Base-by-base conservation (phyloP, 2,329 filamentous ascomycete species). In the Mycosphaerella sp. region DNA sequence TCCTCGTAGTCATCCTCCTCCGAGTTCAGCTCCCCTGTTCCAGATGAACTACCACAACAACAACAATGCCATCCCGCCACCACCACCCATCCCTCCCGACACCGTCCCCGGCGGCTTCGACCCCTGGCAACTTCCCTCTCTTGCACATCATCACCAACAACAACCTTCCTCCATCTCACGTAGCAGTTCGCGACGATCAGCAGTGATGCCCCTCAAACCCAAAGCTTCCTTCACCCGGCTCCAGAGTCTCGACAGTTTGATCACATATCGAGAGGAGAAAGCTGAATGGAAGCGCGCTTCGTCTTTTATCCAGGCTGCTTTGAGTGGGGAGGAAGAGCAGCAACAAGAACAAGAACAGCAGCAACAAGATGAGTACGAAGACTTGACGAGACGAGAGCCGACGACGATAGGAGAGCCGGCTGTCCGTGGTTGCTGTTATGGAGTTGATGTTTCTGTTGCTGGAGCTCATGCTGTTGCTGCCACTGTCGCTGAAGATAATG, bases 221-320 rank as follows among this genome's bases (percentile, higher is more conserved):
- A 61, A 59, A 48, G 43, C 58, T 10, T 65, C 63, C 0, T 60
- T 67, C 45, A 55, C 53, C 5, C 53, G 61, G 11, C 54, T 67
- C 1, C 65, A 64, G 11, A 69, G 66, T 41, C 57, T 69, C 12
- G 67, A 70, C 51, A 66, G 62, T 38, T 43, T 70, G 41, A 62
- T 69, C 43, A 61, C 59, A 4, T 68, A 67, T 53, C 65, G 62
- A 8, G 66, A 69, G 47, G 66, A 67, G 46, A 60, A 55, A 34
- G 61, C 62, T 3, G 51, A 57, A 21, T 64, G 62, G 65, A 65
- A 61, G 59, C 61, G 62, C 12, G 55, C 47, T 6, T 64, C 61
- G 4, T 62, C 59, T 2, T 54, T 53, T 31, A 40, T 62, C 14
- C 55, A 62, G 39, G 51, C 57, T 11, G 36, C 46, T n/a, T 44